These are phyloP conservation scores for Fraxinus albicans DNA, from an alignment of 305 asterid species.

Conservation along the genomic window DNA sequence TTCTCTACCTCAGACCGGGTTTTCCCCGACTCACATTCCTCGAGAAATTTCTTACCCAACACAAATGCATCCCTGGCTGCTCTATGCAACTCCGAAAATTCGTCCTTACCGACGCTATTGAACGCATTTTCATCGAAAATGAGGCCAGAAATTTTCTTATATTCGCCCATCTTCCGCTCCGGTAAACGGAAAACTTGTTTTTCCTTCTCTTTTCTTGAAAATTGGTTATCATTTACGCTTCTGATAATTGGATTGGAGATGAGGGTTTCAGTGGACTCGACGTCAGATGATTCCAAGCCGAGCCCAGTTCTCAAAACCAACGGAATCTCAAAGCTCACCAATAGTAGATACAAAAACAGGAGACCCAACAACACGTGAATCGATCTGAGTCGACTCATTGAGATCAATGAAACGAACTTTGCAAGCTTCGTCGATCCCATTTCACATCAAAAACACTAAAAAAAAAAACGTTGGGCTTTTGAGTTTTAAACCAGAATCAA, in stretches of 20 bases:
- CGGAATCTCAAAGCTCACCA: slow-evolving; percentile 77
- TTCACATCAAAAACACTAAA: background rate
- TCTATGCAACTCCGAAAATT: slow-evolving; percentile 65
- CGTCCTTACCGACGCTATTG: slow-evolving; percentile 52
- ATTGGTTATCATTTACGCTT: slow-evolving; percentile 33
- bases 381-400: slow-evolving; percentile 79
- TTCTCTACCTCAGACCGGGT: slow-evolving; percentile 40
- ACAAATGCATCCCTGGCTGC: slow-evolving; percentile 76
- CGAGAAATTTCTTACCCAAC: slow-evolving; percentile 58
- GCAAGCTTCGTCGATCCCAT: slow-evolving; percentile 53
- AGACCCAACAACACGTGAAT: slow-evolving; percentile 67
- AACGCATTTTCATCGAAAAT: slow-evolving; percentile 55
- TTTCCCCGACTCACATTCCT: slow-evolving; percentile 62
- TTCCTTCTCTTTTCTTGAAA: slow-evolving; percentile 36
- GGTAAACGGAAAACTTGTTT: slow-evolving; percentile 24
- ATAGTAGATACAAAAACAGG: slow-evolving; percentile 60
- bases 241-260: slow-evolving; percentile 31
- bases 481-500: slow-evolving; percentile 1
- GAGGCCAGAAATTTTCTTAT: slow-evolving; percentile 58
- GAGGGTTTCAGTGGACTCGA: slow-evolving; percentile 33
- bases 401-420: slow-evolving; percentile 63
- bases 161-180: slow-evolving; percentile 50
- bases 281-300: slow-evolving; percentile 52
- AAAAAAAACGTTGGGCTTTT: slow-evolving; percentile 10
- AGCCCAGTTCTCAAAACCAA: slow-evolving; percentile 65